Percentiles rank a stretch among this genome's conserved stretches.
phyloP scores from a whole-genome alignment of 148 eudicot species.

The Camellia japonica region DNA sequence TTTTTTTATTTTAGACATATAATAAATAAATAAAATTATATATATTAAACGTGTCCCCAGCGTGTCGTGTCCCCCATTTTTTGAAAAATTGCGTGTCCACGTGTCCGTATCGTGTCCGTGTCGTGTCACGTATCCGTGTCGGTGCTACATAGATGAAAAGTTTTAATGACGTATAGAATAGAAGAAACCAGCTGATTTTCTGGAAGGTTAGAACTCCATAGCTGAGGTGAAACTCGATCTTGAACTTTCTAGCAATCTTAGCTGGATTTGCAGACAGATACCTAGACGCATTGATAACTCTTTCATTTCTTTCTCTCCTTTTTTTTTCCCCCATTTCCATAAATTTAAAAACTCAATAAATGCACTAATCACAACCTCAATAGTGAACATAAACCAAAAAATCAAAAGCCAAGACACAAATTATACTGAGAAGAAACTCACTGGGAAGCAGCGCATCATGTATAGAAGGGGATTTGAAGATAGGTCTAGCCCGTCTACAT shows the following conservation, averaged over 20 bases:
- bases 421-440: slow-evolving; percentile 34
- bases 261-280: background rate
- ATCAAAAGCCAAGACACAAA: slow-evolving; percentile 4
- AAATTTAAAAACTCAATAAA: background rate
- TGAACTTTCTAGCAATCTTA: background rate
- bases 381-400: background rate
- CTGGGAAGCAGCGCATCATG: slow-evolving; percentile 98
- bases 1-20: too few relatives aligned
- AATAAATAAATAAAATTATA: too few relatives aligned
- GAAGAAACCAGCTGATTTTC: background rate
- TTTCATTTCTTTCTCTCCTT: too few relatives aligned
- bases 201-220: slow-evolving; percentile 3
- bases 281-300: background rate
- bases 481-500: slow-evolving; percentile 94
- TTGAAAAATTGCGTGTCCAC: too few relatives aligned
- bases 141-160: too few relatives aligned
- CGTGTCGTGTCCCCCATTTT: too few relatives aligned
- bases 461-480: slow-evolving; percentile 97
- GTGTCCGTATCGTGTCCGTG: too few relatives aligned
- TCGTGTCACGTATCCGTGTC: too few relatives aligned
- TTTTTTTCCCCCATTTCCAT: background rate
- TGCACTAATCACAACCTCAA: background rate
- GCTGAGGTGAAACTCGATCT: background rate
- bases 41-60: too few relatives aligned
- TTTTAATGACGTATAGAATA: background rate